Evolutionary conservation across 2,329 filamentous ascomycete genomes (phyloP), one percentile per base, ranked within the genome.

Genomic region (Dothideomycetes sp.): DNA sequence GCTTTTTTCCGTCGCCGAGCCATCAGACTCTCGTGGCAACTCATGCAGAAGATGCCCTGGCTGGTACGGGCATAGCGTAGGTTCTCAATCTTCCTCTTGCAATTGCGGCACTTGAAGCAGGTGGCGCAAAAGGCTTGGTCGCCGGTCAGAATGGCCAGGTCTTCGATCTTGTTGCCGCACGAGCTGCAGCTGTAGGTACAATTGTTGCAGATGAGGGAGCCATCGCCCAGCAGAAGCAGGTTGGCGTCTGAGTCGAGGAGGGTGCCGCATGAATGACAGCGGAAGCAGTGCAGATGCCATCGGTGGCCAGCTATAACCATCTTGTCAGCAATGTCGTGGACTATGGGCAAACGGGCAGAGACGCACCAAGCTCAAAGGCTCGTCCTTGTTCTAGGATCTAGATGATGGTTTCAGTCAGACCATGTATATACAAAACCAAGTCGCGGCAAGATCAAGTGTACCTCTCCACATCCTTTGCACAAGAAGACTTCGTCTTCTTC

Each of bases 11-110:
- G 76, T 49, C 89, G 76, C 48, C 89, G 74, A 35, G 89, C 86
- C 87, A 96, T 96, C 39, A 98, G 67, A 19, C 86, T 91, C 64
- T 98, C 91, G 58, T 98, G 91, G 60, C 91, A 98, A 56, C 82
- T 87, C 91, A 98, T 98, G 67, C 91, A 98, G 60, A 98, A 96
- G 53, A 98, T 98, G 46, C 91, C 91, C 63, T 96, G 91, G 6
- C 89, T 95, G 1, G 91, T 98, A 57, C 91, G 80, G 41, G 91
- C 91, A 76, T 96, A 98, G 60, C 89, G 81, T 49, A 98, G 71
- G 60, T 98, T 98, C 64, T 98, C 91, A 46, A 98, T 98, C 69
- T 95, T 95, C 60, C 84, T 80, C 70, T 96, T 98, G 72, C 91
- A 98, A 62, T 96, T 98, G 54, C 91, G 77, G 67, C 91, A 98